Conservation (phyloP, 2,329 filamentous ascomycete species). For the Uncinocarpus reesii region DNA sequence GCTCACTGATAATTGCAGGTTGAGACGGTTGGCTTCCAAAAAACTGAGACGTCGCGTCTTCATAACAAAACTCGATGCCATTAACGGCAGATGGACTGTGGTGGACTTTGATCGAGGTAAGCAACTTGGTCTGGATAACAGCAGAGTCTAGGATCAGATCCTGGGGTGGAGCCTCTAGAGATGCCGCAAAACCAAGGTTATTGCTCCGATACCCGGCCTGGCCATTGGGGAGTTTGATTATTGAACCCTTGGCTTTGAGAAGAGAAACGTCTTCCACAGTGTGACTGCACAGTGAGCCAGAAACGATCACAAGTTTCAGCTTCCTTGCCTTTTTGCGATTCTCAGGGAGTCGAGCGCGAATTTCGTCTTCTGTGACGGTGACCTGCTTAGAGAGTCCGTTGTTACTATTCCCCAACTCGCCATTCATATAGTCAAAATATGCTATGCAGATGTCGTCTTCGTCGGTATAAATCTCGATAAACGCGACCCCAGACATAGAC, state of each 20-base stretch:
- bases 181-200: slow-evolving; percentile 58
- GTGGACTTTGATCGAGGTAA: slow-evolving; percentile 66
- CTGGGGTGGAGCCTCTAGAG: slow-evolving; percentile 56
- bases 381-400: slow-evolving; percentile 58
- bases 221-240: slow-evolving; percentile 63
- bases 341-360: slow-evolving; percentile 61
- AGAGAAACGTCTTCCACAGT: slow-evolving; percentile 66
- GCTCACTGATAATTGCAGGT: slow-evolving; percentile 59
- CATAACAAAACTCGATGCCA: slow-evolving; percentile 86
- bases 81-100: slow-evolving; percentile 61
- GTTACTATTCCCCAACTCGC: slow-evolving; percentile 44
- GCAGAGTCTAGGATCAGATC: slow-evolving; percentile 67
- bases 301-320: slow-evolving; percentile 63
- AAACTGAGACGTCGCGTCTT: slow-evolving; percentile 71
- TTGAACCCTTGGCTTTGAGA: slow-evolving; percentile 60
- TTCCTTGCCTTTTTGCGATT: slow-evolving; percentile 58
- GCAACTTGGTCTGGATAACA: slow-evolving; percentile 56
- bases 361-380: slow-evolving; percentile 60
- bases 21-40: slow-evolving; percentile 63
- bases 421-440: slow-evolving; percentile 69
- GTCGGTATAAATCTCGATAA: slow-evolving; percentile 70
- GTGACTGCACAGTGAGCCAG: slow-evolving; percentile 61
- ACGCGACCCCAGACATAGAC: slow-evolving; percentile 71
- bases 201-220: slow-evolving; percentile 66
- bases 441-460: slow-evolving; percentile 70